Evolutionary conservation across 176 grass and related monocot species (phyloP), one percentile per base, ranked within the genome.

Genomic region (Puya raimondii): DNA sequence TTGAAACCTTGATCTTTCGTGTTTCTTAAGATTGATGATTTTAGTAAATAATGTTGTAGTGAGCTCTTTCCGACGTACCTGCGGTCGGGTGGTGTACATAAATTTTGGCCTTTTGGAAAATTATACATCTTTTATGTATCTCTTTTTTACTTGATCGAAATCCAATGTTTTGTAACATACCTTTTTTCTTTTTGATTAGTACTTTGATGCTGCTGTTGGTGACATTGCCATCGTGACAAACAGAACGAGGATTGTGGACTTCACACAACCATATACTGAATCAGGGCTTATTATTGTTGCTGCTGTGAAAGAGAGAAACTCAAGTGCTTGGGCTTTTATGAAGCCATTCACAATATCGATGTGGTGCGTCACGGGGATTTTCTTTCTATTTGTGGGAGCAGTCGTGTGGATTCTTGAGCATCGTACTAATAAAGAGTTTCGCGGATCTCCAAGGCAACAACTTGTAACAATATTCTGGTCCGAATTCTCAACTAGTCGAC

Each of bases 321-420:
- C 91, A 71, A 90, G 72, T 82, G 84, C 79, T 49, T 95, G 91
- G 91, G 91, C 91, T 11, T 95, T 95, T 80, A 70, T 95, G 25
- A 85, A 82, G 76, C 91, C 91, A 1, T 95, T 95, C 87, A 95
- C 87, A 1, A 21, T 64, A 42, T 65, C 64, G 72, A 95, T 95
- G 91, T 95, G 91, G 91, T 76, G 81, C n/a, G 50, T 87, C 52
- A 90, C 67, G 3, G 84, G 81, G 11, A 64, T 33, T 12, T 85
- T 90, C 81, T 90, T 95, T 75, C 81, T 95, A 22, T 90, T 87
- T 49, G 87, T 95, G 5, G 91, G 91, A 67, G 79, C 84, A 53
- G 91, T 95, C 47, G 84, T 95, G 15, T 90, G 91, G 91, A 66
- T 95, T 63, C 75, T 95, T 7, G 91, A 95, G 84, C 91, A 95